Base-by-base conservation (phyloP, 1,284 basidiomycete species). In the Cryptococcus maquisensis region DNA sequence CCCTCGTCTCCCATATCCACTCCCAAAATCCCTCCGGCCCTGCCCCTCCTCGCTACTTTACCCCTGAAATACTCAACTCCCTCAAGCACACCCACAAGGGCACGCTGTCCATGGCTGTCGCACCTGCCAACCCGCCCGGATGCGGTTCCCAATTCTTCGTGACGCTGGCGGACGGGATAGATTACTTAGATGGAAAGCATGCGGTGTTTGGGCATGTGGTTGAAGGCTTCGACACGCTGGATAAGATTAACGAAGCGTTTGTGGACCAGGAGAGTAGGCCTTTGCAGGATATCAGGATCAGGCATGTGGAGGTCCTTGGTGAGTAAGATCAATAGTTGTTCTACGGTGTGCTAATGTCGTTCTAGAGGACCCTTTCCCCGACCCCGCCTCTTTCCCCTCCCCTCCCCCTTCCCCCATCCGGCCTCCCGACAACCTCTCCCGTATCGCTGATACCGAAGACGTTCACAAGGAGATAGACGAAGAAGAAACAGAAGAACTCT, bases 81-180 rank as follows among this genome's bases (percentile, higher is more conserved):
- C 80, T 96, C 57, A 96, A 96, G 75, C 95, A 98, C 72, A 81
- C 81, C 0, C 74, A 79, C n/a, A 86, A 84, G 65, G 95, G 95
- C 8, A 97, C 92, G 0, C 87, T 98, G 3, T 94, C 90, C 0
- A 97, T 96, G 93, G 93, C 93, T 6, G 85, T 96, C 13, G 88
- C 92, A 16, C 72, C 86, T 7, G 79, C 83, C 20, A 74, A 74
- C n/a, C 79, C 81, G 52, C 86, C 90, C 7, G 90, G 92, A 5
- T 93, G 90, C 62, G 95, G 90, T 3, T 90, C 87, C 66, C 95
- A 98, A 71, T 98, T 98, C 80, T 98, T 97, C 77, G 83, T 98
- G 66, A 98, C 95, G 0, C 81, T 98, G 1, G 86, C 82, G 18
- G 89, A 95, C 65, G 85, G 86, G 57, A 89, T 97, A 67, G 90